Percentiles rank a stretch among this genome's conserved stretches.
Conservation (phyloP, 176 grass and related monocot genomes). For the Cenchrus purpureus region DNA sequence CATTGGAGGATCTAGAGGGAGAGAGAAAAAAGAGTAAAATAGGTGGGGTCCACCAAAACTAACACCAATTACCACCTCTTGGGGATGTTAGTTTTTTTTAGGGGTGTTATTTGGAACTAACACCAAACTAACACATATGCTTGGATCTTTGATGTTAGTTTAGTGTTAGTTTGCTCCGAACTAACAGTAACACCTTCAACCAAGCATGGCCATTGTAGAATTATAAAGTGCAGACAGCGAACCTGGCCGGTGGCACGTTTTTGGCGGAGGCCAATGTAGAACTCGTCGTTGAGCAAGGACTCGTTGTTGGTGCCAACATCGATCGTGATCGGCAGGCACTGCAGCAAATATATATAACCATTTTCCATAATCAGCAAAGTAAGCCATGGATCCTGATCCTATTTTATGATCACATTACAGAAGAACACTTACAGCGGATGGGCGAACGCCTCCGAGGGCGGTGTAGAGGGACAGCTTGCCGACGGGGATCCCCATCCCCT, state of each 20-base stretch:
- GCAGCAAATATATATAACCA: conserved; percentile 14
- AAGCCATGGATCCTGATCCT: background rate
- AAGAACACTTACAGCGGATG: conserved; percentile 68
- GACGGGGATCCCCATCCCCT: conserved; percentile 98
- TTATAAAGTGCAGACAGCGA: background rate
- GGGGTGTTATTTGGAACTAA: too few relatives aligned
- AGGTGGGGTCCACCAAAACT: too few relatives aligned
- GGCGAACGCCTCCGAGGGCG: conserved; percentile 88
- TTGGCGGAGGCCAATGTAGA: conserved; percentile 90
- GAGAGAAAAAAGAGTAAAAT: too few relatives aligned
- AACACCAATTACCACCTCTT: too few relatives aligned
- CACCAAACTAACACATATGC: too few relatives aligned
- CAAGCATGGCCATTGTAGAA: too few relatives aligned
- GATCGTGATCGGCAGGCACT: conserved; percentile 95
- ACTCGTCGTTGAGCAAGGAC: conserved; percentile 82
- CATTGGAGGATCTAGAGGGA: too few relatives aligned
- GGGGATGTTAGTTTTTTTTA: too few relatives aligned
- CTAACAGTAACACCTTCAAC: too few relatives aligned
- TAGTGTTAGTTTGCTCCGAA: too few relatives aligned
- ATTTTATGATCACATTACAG: background rate
- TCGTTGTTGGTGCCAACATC: conserved; percentile 96
- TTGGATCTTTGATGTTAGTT: too few relatives aligned
- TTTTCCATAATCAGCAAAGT: background rate
- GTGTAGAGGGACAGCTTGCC: conserved; percentile 96
- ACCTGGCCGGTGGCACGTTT: conserved; percentile 85